These are phyloP conservation scores for Boletellus ananiceps DNA, from an alignment of 768 basidiomycete genomes.

Conservation along the genomic window DNA sequence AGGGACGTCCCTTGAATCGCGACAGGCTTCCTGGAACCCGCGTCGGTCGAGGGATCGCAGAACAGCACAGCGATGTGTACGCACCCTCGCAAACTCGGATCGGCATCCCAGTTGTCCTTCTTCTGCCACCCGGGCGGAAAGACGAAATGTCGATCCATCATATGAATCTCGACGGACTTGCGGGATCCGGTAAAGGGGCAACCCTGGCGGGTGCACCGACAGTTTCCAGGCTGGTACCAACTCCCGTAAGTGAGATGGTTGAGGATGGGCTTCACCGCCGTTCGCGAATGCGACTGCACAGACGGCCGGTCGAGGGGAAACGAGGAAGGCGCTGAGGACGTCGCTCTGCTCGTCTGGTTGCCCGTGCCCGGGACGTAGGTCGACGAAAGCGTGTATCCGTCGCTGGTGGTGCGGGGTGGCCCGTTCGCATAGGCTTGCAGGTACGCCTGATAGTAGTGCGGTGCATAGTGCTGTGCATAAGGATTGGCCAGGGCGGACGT, in stretches of 20 bases:
- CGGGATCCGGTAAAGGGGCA: conserved; percentile 67
- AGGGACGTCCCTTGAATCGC: conserved; percentile 78
- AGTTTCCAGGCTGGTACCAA: conserved; percentile 65
- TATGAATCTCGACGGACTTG: conserved; percentile 71
- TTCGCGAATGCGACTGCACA: conserved; percentile 1
- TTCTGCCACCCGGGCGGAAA: conserved; percentile 72
- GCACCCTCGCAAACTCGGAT: conserved; percentile 77
- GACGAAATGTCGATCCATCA: conserved; percentile 88
- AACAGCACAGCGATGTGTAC: conserved; percentile 7
- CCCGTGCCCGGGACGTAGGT: conserved; percentile 29
- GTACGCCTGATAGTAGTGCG: conserved; percentile 56
- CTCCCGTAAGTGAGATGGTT: conserved; percentile 23
- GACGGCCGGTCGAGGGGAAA: conserved; percentile 3
- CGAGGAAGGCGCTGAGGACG: background rate
- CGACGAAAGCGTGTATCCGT: conserved; percentile 39
- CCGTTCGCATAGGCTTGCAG: conserved; percentile 29
- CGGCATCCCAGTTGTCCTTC: conserved; percentile 71
- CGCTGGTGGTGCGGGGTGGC: conserved; percentile 23
- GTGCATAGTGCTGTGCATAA: conserved; percentile 26
- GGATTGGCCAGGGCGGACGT: conserved; percentile 28
- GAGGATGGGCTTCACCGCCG: conserved; percentile 9
- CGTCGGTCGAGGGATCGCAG: conserved; percentile 6
- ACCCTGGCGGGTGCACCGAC: conserved; percentile 54
- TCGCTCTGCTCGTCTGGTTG: background rate
- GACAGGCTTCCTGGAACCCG: conserved; percentile 53